These are phyloP conservation scores for Areca catechu DNA, from an alignment of 176 grass and related monocot species.

Conservation along the genomic window DNA sequence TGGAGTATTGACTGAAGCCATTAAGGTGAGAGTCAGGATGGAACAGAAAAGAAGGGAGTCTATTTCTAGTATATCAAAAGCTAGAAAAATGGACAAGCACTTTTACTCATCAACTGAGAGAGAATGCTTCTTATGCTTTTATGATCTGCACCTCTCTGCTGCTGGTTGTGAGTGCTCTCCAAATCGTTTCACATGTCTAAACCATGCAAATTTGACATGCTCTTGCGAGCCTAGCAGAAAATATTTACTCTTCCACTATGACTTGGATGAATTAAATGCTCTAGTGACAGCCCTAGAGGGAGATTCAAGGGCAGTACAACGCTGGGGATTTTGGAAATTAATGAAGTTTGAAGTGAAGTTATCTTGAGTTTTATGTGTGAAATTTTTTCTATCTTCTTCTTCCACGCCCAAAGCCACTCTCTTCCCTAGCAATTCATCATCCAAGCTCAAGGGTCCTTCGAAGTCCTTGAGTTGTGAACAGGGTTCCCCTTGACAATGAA, in stretches of 20 bases:
- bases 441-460: too few relatives aligned
- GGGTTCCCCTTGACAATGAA: too few relatives aligned
- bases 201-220: conserved; percentile 58
- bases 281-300: conserved; percentile 70
- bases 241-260: conserved; percentile 37
- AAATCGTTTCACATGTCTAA: conserved; percentile 56
- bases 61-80: conserved; percentile 15
- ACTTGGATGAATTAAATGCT: conserved; percentile 56
- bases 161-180: conserved; percentile 66
- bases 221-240: conserved; percentile 51
- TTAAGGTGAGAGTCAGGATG: too few relatives aligned
- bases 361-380: too few relatives aligned
- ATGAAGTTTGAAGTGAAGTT: conserved; percentile 13
- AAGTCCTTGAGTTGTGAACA: too few relatives aligned
- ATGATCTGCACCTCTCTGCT: conserved; percentile 85
- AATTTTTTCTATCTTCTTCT: too few relatives aligned
- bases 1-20: too few relatives aligned
- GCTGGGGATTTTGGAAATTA: conserved; percentile 34
- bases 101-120: conserved; percentile 54
- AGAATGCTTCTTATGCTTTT: conserved; percentile 85
- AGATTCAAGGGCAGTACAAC: conserved; percentile 29
- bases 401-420: too few relatives aligned
- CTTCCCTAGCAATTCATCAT: too few relatives aligned
- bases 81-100: conserved; percentile 48
- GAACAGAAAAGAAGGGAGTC: conserved; percentile 37